Base-by-base conservation (phyloP, 352 stramenopile genomes). In the Pythium guiyangense region DNA sequence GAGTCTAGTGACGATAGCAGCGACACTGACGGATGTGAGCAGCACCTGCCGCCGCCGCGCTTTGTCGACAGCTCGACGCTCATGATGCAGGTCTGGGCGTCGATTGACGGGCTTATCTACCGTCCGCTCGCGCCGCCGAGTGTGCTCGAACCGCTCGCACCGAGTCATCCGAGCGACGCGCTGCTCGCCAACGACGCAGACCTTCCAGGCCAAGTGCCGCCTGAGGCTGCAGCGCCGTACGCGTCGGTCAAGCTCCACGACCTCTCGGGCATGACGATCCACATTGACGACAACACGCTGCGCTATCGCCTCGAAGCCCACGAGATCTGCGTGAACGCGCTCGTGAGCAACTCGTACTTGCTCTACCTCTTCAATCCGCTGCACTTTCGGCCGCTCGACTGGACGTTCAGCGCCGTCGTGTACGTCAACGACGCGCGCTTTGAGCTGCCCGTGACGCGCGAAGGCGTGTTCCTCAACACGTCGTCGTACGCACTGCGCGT, bases 51-150 rank as follows among this genome's bases (percentile, higher is more conserved):
- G 31, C n/a, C 10, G 31, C n/a, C 2, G 29, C 49, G 29, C 29
- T 94, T 94, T 47, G 39, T 88, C 35, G 66, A 84, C 34, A 78
- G 67, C 22, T 73, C 79, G n/a, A 63, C 84, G 6, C 67, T 94
- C 59, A 92, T 94, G 85, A 92, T 94, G 81, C 85, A 94, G 62
- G 64, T 92, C 26, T 94, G 82, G 85, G 77, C 69, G 8, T 92
- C 82, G 0, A 87, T 94, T 52, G 81, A 94, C 52, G 79, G 77
- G 4, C 67, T 92, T 10, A 86, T 94, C 52, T 94, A 88, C 49
- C 80, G 83, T 1, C 82, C 85, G 3, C 60, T 94, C 22, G 72
- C 85, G n/a, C 72, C 80, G 3, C 85, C 82, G 14, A 69, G 65
- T 22, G 78, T 80, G n/a, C 70, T 94, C 44, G 62, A 86, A 34